phyloP scores from a whole-genome alignment of 2,329 filamentous ascomycete genomes.

The Xylariaceae sp. region DNA sequence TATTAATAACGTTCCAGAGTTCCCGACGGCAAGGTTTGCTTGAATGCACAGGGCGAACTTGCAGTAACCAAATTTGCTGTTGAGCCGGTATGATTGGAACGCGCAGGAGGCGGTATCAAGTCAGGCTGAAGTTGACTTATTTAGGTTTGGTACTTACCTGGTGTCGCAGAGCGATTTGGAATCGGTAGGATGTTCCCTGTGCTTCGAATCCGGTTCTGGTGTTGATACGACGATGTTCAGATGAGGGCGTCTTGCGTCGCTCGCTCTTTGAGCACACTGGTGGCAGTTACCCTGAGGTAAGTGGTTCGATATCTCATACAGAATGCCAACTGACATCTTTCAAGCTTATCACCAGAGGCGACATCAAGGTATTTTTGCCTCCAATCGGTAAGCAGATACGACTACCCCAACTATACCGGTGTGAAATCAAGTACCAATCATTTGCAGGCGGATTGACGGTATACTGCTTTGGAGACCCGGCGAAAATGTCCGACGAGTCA shows the following conservation, averaged over 20 bases:
- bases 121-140: constrained; percentile 1
- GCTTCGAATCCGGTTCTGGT: constrained; percentile 8
- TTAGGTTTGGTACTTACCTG: constrained; percentile 74
- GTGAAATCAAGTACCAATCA: constrained; percentile 12
- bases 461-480: constrained; percentile 93
- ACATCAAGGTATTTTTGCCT: constrained; percentile 93
- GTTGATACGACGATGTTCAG: constrained; percentile 36
- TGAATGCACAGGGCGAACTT: constrained; percentile 82
- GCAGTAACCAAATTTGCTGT: constrained; percentile 96
- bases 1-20: constrained; percentile 33
- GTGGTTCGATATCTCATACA: background rate
- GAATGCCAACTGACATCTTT: constrained; percentile 16
- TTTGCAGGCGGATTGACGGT: constrained; percentile 75
- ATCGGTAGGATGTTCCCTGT: constrained; percentile 52
- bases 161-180: constrained; percentile 87
- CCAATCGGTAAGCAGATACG: constrained; percentile 68
- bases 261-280: constrained; percentile 93
- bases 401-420: background rate
- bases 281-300: constrained; percentile 84
- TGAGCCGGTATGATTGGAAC: constrained; percentile 66
- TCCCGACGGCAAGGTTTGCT: constrained; percentile 81
- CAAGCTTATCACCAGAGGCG: constrained; percentile 80
- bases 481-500: constrained; percentile 86
- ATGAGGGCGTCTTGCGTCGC: constrained; percentile 81
- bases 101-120: background rate